Evolutionary conservation across 768 basidiomycete genomes (phyloP).

Genomic region (Amanita pallidorosea): DNA sequence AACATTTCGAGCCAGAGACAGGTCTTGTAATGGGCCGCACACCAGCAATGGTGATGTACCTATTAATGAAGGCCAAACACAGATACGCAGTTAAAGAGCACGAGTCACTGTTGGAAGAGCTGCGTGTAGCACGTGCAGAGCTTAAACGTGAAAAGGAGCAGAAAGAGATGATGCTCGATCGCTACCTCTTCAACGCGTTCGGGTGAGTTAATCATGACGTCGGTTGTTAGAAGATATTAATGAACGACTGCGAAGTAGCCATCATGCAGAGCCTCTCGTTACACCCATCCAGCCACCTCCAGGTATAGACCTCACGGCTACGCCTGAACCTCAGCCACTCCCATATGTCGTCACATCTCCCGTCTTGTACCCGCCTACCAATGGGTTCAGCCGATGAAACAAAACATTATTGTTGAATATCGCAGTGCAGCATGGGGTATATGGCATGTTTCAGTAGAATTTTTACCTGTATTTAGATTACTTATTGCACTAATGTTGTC

Average conservation of each 20-base stretch:
- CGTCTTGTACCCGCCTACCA: conserved; percentile 4
- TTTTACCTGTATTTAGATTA: neutral
- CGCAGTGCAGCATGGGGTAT: neutral
- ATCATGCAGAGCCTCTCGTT: conserved; percentile 17
- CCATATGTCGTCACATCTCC: neutral
- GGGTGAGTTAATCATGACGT: conserved; percentile 27
- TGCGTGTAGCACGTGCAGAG: conserved; percentile 43
- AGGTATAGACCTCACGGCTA: conserved; percentile 5
- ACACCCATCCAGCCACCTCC: conserved; percentile 10
- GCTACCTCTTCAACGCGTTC: conserved; percentile 35
- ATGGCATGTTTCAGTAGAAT: neutral
- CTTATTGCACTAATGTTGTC: neutral
- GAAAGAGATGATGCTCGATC: conserved; percentile 55
- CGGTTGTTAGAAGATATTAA: neutral
- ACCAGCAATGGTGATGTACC: conserved; percentile 64
- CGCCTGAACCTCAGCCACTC: conserved; percentile 1
- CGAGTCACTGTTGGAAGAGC: conserved; percentile 52
- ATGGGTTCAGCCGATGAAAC: conserved; percentile 1
- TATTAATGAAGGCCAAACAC: conserved; percentile 68
- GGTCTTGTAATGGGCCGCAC: conserved; percentile 60
- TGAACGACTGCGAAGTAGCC: conserved; percentile 6
- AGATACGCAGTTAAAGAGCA: conserved; percentile 60
- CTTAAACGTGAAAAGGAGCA: conserved; percentile 38
- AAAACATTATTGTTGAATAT: neutral
- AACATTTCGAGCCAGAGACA: conserved; percentile 42